These are phyloP conservation scores for Tympanopsis confertula DNA, from an alignment of 2,329 filamentous ascomycete genomes.

Conservation along the genomic window DNA sequence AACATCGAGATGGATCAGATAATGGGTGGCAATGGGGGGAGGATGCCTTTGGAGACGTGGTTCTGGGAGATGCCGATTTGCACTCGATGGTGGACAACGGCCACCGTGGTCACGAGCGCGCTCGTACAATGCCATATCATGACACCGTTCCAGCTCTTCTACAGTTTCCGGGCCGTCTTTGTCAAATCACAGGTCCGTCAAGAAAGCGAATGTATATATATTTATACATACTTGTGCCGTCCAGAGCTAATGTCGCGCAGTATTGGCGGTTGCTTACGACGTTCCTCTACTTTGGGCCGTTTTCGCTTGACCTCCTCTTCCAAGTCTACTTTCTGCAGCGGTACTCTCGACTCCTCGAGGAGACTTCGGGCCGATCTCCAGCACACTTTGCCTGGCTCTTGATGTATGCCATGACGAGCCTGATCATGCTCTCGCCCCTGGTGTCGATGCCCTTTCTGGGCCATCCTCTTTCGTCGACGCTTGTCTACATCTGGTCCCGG, in stretches of 20 bases:
- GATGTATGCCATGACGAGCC: slow-evolving; percentile 68
- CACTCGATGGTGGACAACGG: slow-evolving; percentile 93
- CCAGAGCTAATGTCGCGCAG: slow-evolving; percentile 28
- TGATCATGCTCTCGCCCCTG: slow-evolving; percentile 73
- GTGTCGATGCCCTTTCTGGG: slow-evolving; percentile 89
- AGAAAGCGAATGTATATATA: slow-evolving; percentile 15
- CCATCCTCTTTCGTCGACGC: slow-evolving; percentile 79
- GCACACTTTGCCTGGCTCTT: slow-evolving; percentile 94
- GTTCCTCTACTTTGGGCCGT: slow-evolving; percentile 92
- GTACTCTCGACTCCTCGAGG: slow-evolving; percentile 88
- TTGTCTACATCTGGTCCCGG: slow-evolving; percentile 96
- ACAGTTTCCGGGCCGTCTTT: slow-evolving; percentile 87
- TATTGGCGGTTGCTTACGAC: slow-evolving; percentile 96
- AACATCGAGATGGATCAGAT: slow-evolving; percentile 43
- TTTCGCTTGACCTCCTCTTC: slow-evolving; percentile 88
- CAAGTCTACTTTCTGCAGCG: slow-evolving; percentile 97
- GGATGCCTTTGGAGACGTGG: slow-evolving; percentile 85
- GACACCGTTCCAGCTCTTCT: slow-evolving; percentile 91
- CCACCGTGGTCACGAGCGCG: slow-evolving; percentile 75
- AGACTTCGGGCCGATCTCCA: slow-evolving; percentile 80
- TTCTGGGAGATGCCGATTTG: slow-evolving; percentile 98
- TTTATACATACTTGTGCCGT: neutral
- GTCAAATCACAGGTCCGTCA: slow-evolving; percentile 70
- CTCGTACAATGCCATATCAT: slow-evolving; percentile 88
- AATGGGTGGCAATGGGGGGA: slow-evolving; percentile 41